phyloP scores from a whole-genome alignment of 106 monocot genomes.

The Chionographis japonica region DNA sequence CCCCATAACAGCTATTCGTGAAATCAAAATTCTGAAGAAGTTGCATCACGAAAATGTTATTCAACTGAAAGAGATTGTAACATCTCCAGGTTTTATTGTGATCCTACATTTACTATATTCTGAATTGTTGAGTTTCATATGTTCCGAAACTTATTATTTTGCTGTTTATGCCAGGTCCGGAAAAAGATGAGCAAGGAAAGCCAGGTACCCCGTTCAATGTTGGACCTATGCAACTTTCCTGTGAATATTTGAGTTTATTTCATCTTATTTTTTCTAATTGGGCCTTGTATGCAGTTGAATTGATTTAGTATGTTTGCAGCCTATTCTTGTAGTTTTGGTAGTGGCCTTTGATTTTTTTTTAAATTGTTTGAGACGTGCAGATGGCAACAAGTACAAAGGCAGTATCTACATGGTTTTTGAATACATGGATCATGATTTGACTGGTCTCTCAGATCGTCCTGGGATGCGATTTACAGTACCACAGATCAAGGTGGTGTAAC shows the following conservation, averaged over 20 bases:
- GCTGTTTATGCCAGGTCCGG: constrained; percentile 51
- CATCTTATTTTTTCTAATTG: too few relatives aligned
- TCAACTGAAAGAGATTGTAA: constrained; percentile 93
- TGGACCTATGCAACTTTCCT: neutral
- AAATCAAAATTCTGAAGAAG: constrained; percentile 98
- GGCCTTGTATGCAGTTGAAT: too few relatives aligned
- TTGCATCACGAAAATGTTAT: constrained; percentile 95
- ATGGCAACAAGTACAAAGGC: constrained; percentile 93
- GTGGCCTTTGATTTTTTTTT: constrained; percentile 5
- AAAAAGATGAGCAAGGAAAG: constrained; percentile 92
- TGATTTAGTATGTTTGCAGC: neutral
- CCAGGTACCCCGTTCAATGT: constrained; percentile 31
- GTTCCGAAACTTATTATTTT: constrained; percentile 7
- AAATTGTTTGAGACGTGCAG: constrained; percentile 22
- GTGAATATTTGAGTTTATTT: too few relatives aligned
- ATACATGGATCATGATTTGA: constrained; percentile 99
- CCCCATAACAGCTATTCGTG: constrained; percentile 92
- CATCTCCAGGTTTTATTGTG: constrained; percentile 64
- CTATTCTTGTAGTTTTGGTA: neutral
- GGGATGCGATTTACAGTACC: constrained; percentile 91
- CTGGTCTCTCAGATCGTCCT: constrained; percentile 85
- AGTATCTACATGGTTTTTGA: constrained; percentile 99
- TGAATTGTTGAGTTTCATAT: neutral
- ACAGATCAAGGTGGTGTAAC: constrained; percentile 73
- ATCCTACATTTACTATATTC: neutral